Base-by-base conservation (phyloP, 805 yeast genomes). In the Candida stauntonica region DNA sequence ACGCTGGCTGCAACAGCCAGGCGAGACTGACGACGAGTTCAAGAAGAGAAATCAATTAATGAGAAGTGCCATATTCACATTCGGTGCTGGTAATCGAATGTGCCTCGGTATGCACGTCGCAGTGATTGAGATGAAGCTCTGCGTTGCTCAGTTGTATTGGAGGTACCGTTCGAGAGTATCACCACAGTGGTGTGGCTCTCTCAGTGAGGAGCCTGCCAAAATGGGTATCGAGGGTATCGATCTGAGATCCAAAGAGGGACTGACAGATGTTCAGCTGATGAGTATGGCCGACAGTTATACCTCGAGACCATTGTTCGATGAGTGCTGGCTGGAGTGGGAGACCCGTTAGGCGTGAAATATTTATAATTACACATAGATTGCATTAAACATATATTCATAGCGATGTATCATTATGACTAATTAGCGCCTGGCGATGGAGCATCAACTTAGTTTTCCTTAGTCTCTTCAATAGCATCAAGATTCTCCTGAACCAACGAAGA, bases 61-160 rank as follows among this genome's bases (percentile, higher is more conserved):
- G 75, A 66, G 68, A 40, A 68, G 63, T 36, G 66, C 67, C 47
- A 72, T 80, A 68, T 72, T 81, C 70, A 78, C 83, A 1, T 82
- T 83, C 62, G 88, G 89, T 1, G 73, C 77, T 29, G 91, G 89
- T 3, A 67, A 78, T 16, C 62, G 87, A 46, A 80, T 81, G 87
- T 82, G 91, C 51, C 62, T 81, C 38, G 89, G 91, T 1, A 72
- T 77, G 77, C 69, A 81, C 52, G 55, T 82, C 29, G 88, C 88
- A 0, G 58, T 73, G 15, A 72, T 74, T 29, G 88, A 81, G 52
- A 78, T 81, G 67, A 81, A 80, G 53, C 50, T 79, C 30, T 69
- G 72, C 11, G 51, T 77, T 20, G 74, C 78, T 8, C 68, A 70
- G 41, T 55, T 82, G 14, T 73, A 79, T 51, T 70, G 74, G 67